A percentile compares a stretch with the other conserved stretches of the same genome.
Evolutionary conservation across 257 asterid species (phyloP).

Genomic region (Nemophila menziesii): DNA sequence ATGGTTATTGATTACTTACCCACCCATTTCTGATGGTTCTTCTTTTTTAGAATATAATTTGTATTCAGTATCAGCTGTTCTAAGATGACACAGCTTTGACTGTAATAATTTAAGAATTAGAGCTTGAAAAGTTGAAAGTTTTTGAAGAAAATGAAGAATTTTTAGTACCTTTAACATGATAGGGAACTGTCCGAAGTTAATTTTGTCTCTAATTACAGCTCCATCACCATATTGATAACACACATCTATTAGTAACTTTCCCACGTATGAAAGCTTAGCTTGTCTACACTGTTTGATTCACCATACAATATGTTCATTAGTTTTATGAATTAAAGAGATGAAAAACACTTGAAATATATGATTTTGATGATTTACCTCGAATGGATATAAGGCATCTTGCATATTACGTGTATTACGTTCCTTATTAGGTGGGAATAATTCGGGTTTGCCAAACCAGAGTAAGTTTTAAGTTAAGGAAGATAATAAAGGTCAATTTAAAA

Average conservation of each 20-base stretch:
- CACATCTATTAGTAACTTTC: slow-evolving; percentile 55
- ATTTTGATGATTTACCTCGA: slow-evolving; percentile 46
- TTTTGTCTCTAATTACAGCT: slow-evolving; percentile 38
- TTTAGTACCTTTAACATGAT: slow-evolving; percentile 77
- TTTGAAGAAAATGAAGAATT: neutral
- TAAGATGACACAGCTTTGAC: slow-evolving; percentile 80
- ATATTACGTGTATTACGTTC: slow-evolving; percentile 32
- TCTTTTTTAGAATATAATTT: slow-evolving; percentile 49
- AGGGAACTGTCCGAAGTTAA: slow-evolving; percentile 66
- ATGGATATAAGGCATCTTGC: slow-evolving; percentile 54
- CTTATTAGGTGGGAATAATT: slow-evolving; percentile 59
- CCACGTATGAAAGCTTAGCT: slow-evolving; percentile 69
- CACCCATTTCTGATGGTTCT: slow-evolving; percentile 99
- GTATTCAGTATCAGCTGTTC: slow-evolving; percentile 37
- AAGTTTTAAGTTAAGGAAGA: slow-evolving; percentile 48
- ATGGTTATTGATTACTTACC: slow-evolving; percentile 36
- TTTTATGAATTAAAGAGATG: slow-evolving; percentile 7
- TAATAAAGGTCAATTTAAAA: too few species aligned
- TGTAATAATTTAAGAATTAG: slow-evolving; percentile 5
- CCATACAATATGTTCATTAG: slow-evolving; percentile 6
- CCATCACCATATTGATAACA: slow-evolving; percentile 58
- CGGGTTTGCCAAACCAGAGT: slow-evolving; percentile 69
- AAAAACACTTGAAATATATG: slow-evolving; percentile 2
- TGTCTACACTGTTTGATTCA: slow-evolving; percentile 75
- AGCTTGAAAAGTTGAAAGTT: neutral